Percentiles rank a stretch among this genome's conserved stretches.
Evolutionary conservation across 2,329 filamentous ascomycete genomes (phyloP).

Genomic region (Zalaria obscura): DNA sequence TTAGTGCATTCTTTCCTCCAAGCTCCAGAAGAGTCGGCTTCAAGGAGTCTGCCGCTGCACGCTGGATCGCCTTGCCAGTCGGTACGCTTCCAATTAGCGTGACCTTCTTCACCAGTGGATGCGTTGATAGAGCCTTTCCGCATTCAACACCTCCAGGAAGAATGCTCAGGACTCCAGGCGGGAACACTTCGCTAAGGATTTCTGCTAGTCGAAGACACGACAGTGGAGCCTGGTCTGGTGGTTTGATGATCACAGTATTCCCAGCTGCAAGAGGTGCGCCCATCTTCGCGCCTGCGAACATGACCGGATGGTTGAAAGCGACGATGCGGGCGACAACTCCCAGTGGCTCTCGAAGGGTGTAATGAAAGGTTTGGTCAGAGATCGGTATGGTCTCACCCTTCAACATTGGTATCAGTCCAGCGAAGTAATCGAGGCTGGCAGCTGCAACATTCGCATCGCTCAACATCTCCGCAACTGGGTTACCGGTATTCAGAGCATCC

Average conservation of each 20-base stretch:
- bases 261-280: slow-evolving; percentile 20
- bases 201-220: slow-evolving; percentile 10
- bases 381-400: slow-evolving; percentile 13
- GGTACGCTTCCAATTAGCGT: slow-evolving; percentile 20
- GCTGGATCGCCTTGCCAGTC: slow-evolving; percentile 20
- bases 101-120: slow-evolving; percentile 18
- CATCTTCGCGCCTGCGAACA: slow-evolving; percentile 39
- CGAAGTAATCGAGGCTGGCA: slow-evolving; percentile 12
- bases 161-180: slow-evolving; percentile 10
- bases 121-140: slow-evolving; percentile 22
- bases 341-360: slow-evolving; percentile 33
- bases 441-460: slow-evolving; percentile 11
- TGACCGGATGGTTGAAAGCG: slow-evolving; percentile 44
- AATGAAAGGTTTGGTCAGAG: slow-evolving; percentile 9
- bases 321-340: slow-evolving; percentile 45
- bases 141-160: slow-evolving; percentile 10
- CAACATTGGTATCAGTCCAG: slow-evolving; percentile 12
- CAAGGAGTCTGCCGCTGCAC: slow-evolving; percentile 18
- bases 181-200: slow-evolving; percentile 9
- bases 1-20: slow-evolving; percentile 22
- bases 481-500: slow-evolving; percentile 11
- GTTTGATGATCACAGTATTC: slow-evolving; percentile 23
- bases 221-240: slow-evolving; percentile 14
- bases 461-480: slow-evolving; percentile 13
- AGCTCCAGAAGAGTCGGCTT: slow-evolving; percentile 21